Percentiles rank a stretch among this genome's conserved stretches.
phyloP scores from a whole-genome alignment of 1,284 basidiomycete species.

The Pascua guehoae region DNA sequence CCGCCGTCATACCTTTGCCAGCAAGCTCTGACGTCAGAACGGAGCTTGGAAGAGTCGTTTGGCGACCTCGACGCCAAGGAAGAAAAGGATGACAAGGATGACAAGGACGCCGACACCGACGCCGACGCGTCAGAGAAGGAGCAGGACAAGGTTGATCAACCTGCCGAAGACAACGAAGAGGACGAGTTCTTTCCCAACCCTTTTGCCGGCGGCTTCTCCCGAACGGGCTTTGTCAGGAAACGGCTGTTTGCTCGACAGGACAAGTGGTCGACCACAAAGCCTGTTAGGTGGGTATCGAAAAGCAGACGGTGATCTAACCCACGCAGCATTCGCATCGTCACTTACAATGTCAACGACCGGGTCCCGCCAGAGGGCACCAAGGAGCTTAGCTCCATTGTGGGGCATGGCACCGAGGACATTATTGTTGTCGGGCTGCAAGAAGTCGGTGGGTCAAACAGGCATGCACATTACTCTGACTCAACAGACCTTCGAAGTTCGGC shows the following conservation, averaged over 20 bases:
- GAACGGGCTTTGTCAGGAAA: slow-evolving; percentile 30
- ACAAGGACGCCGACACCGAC: background rate
- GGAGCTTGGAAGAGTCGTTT: slow-evolving; percentile 2
- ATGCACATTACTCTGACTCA: background rate
- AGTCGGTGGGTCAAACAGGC: slow-evolving; percentile 26
- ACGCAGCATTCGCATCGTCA: slow-evolving; percentile 34
- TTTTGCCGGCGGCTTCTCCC: slow-evolving; percentile 26
- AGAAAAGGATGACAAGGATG: background rate
- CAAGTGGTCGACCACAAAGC: slow-evolving; percentile 27
- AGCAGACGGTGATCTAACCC: background rate
- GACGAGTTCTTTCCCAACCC: slow-evolving; percentile 32
- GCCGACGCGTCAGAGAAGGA: background rate
- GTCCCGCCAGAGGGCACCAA: slow-evolving; percentile 36
- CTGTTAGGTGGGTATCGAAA: slow-evolving; percentile 16
- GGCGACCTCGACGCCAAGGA: slow-evolving; percentile 1
- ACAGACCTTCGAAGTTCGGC: slow-evolving; percentile 38
- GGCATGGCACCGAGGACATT: slow-evolving; percentile 37
- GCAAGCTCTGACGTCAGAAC: background rate
- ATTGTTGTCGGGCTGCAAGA: slow-evolving; percentile 45
- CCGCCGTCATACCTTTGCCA: background rate
- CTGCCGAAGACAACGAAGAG: slow-evolving; percentile 1
- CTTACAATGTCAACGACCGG: slow-evolving; percentile 46
- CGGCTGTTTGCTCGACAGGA: slow-evolving; percentile 29
- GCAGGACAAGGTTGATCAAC: background rate
- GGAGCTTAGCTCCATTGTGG: slow-evolving; percentile 35